Evolutionary conservation across 208 protist genomes (phyloP).

Genomic region (Leishmania braziliensis): DNA sequence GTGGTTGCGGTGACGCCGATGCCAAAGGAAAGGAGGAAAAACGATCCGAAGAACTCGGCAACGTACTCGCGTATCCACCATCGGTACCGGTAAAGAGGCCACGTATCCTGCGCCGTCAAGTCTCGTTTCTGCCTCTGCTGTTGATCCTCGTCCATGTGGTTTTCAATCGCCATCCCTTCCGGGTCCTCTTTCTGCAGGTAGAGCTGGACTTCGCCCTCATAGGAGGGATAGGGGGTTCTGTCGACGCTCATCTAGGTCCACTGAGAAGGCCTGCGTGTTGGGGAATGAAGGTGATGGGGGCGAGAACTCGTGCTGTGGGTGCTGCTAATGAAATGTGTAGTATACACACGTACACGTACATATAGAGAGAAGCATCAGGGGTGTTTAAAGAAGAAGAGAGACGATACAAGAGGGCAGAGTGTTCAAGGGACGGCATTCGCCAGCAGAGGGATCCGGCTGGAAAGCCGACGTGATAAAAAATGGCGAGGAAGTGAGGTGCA

Average conservation of each 20-base stretch:
- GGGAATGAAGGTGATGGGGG: not conserved
- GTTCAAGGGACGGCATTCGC: not conserved
- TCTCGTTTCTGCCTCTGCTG: constrained; percentile 10
- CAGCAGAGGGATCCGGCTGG: not conserved
- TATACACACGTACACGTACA: not conserved
- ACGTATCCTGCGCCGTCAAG: constrained; percentile 24
- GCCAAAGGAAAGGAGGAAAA: constrained; percentile 55
- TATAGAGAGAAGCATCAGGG: not conserved
- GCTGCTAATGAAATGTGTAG: not conserved
- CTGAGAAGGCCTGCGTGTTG: not conserved
- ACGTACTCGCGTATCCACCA: constrained; percentile 47
- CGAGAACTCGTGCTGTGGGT: not conserved
- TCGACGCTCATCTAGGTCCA: too few relatives aligned
- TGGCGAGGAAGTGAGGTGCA: not conserved
- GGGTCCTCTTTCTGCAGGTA: constrained; percentile 17
- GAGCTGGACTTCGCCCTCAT: constrained; percentile 2
- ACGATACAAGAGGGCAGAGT: not conserved
- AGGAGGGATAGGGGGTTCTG: not conserved
- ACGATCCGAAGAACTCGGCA: constrained; percentile 56
- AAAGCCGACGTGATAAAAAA: not conserved
- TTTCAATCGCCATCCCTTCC: not conserved
- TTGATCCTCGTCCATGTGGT: constrained; percentile 4
- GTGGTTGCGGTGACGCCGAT: constrained; percentile 38
- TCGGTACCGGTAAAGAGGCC: constrained; percentile 40
- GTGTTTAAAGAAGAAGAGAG: not conserved